These are phyloP conservation scores for Cercospora sojina DNA, from an alignment of 2,329 filamentous ascomycete species.

Conservation along the genomic window DNA sequence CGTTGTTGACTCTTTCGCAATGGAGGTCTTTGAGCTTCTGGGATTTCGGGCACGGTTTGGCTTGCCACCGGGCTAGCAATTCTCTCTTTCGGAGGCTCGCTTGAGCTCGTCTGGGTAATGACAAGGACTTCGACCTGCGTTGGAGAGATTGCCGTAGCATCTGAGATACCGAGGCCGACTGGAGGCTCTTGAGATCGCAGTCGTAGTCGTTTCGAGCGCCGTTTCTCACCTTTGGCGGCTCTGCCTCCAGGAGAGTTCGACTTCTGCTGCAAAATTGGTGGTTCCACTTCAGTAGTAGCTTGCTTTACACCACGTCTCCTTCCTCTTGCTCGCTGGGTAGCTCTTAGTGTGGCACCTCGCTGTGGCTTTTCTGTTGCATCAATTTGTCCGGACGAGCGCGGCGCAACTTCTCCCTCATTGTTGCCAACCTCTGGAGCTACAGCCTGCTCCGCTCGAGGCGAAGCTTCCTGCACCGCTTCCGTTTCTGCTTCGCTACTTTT, in stretches of 20 bases:
- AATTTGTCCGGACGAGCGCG: not conserved
- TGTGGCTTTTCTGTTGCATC: not conserved
- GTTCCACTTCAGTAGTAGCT: not conserved
- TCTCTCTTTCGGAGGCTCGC: not conserved
- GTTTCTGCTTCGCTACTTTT: not conserved
- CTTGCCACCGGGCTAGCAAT: not conserved
- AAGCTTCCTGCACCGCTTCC: not conserved
- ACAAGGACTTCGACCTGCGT: not conserved
- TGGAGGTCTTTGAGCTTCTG: not conserved
- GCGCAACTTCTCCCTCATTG: not conserved
- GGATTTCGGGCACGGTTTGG: not conserved
- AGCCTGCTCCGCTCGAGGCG: not conserved
- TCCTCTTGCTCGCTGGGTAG: not conserved
- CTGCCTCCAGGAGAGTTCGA: not conserved
- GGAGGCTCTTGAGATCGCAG: not conserved
- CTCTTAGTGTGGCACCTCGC: not conserved
- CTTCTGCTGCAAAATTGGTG: not conserved
- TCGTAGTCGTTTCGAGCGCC: not conserved
- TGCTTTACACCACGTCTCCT: not conserved
- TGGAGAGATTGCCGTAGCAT: not conserved
- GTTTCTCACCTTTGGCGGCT: not conserved
- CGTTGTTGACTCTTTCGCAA: not conserved
- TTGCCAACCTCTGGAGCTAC: not conserved
- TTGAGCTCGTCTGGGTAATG: not conserved
- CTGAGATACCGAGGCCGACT: not conserved